Evolutionary conservation across 345 rosid genomes (phyloP).

Genomic region (Nephelium lappaceum): DNA sequence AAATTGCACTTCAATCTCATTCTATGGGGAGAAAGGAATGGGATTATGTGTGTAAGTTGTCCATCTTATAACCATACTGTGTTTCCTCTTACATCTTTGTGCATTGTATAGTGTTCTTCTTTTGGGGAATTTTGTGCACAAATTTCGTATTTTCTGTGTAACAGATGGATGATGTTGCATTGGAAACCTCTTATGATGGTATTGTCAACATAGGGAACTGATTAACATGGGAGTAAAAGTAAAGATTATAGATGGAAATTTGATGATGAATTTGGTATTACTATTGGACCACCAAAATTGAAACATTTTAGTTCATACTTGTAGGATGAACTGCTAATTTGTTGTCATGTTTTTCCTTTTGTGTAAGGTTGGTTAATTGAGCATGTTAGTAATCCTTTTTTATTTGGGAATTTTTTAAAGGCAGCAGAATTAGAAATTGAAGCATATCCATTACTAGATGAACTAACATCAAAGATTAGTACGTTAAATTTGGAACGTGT

Average conservation of each 20-base stretch:
- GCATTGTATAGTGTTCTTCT: neutral
- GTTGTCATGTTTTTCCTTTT: neutral
- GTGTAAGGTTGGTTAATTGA: slow-evolving; percentile 18
- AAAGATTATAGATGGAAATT: slow-evolving; percentile 5
- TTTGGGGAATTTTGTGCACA: neutral
- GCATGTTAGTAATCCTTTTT: slow-evolving; percentile 18
- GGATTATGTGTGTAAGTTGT: neutral
- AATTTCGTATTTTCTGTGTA: neutral
- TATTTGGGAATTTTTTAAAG: slow-evolving; percentile 45
- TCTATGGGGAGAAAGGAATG: neutral
- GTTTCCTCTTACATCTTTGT: no score
- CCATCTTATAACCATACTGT: neutral
- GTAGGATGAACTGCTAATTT: neutral
- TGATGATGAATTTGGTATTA: neutral
- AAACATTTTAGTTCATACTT: neutral
- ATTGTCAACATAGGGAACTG: neutral
- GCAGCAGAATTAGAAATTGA: slow-evolving; percentile 98
- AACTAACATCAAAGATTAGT: slow-evolving; percentile 96
- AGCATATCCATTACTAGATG: slow-evolving; percentile 96
- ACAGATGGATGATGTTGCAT: neutral
- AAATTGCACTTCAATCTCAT: no score
- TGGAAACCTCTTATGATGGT: neutral
- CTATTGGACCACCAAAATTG: neutral
- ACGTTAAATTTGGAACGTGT: slow-evolving; percentile 93
- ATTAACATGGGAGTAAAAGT: neutral